These are phyloP conservation scores for Martensiomyces pterosporus DNA, from an alignment of 192 early-diverging fungal genomes.

Conservation along the genomic window DNA sequence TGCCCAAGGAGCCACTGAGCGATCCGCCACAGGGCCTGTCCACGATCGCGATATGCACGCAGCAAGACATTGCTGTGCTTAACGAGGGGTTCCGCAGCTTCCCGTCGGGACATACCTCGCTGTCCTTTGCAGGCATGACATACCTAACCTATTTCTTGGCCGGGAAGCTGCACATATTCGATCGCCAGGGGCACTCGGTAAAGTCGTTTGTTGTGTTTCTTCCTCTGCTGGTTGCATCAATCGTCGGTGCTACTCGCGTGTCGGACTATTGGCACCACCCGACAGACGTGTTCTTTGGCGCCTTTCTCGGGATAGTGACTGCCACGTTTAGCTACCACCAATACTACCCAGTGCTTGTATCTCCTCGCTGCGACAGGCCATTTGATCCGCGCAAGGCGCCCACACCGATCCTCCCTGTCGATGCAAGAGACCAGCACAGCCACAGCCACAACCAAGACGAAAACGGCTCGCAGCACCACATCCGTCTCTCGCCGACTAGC, in stretches of 20 bases:
- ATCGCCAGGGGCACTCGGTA: slow-evolving; percentile 50
- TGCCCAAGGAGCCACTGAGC: slow-evolving; percentile 12
- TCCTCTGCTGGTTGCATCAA: slow-evolving; percentile 38
- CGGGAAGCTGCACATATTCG: slow-evolving; percentile 67
- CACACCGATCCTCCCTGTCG: slow-evolving; percentile 27
- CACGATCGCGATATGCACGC: slow-evolving; percentile 60
- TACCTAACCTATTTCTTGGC: slow-evolving; percentile 64
- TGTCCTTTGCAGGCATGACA: slow-evolving; percentile 67
- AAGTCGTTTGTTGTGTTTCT: slow-evolving; percentile 61
- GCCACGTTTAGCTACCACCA: slow-evolving; percentile 43
- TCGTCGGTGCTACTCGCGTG: slow-evolving; percentile 57
- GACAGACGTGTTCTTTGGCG: slow-evolving; percentile 60
- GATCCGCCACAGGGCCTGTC: slow-evolving; percentile 60
- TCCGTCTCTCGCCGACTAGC: too few relatives aligned
- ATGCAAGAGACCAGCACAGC: too few relatives aligned
- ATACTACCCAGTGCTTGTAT: slow-evolving; percentile 35
- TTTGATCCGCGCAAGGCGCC: slow-evolving; percentile 28
- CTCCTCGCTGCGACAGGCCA: slow-evolving; percentile 15
- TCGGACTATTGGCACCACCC: slow-evolving; percentile 64
- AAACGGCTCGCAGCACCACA: too few relatives aligned
- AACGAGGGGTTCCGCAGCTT: slow-evolving; percentile 81
- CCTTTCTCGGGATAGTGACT: slow-evolving; percentile 33
- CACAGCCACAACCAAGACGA: neutral
- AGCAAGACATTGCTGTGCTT: slow-evolving; percentile 48
- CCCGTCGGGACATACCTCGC: slow-evolving; percentile 82